Evolutionary conservation across 2,329 filamentous ascomycete species (phyloP).

Genomic region (Paecilomyces dactylethromorphus): DNA sequence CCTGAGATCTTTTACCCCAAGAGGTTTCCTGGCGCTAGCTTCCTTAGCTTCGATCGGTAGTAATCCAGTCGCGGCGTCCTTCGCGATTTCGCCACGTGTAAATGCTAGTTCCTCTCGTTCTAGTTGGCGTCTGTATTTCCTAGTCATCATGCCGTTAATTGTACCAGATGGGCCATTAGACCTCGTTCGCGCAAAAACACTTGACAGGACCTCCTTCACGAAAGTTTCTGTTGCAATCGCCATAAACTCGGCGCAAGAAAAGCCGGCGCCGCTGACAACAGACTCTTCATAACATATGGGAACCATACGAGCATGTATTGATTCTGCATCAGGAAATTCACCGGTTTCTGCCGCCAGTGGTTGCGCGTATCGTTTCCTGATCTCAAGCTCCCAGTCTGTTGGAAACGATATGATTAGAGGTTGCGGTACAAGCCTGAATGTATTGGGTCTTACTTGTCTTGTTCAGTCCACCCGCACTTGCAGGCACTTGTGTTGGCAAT

Average conservation of each 20-base stretch:
- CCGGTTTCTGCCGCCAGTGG: conserved; percentile 55
- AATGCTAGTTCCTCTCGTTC: conserved; percentile 68
- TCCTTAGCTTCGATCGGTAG: conserved; percentile 76
- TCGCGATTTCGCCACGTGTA: conserved; percentile 64
- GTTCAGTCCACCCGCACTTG: conserved; percentile 66
- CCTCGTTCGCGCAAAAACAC: conserved; percentile 48
- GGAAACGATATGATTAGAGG: conserved; percentile 5
- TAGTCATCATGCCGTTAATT: conserved; percentile 68
- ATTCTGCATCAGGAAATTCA: conserved; percentile 55
- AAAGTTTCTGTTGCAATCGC: conserved; percentile 57
- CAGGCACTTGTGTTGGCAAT: conserved; percentile 56
- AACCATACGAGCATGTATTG: conserved; percentile 54
- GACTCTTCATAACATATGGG: conserved; percentile 62
- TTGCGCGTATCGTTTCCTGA: conserved; percentile 58
- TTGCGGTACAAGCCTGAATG: conserved; percentile 5
- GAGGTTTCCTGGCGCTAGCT: conserved; percentile 61
- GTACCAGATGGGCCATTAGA: conserved; percentile 57
- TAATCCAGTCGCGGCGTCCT: conserved; percentile 66
- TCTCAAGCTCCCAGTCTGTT: conserved; percentile 57
- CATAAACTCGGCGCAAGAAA: conserved; percentile 53
- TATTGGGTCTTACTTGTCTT: conserved; percentile 60
- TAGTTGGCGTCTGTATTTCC: conserved; percentile 68
- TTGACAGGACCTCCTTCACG: conserved; percentile 54
- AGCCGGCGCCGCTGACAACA: conserved; percentile 46
- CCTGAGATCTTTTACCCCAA: conserved; percentile 72